phyloP scores from a whole-genome alignment of 495 filamentous ascomycete species.

The Parathielavia hyrcaniae region DNA sequence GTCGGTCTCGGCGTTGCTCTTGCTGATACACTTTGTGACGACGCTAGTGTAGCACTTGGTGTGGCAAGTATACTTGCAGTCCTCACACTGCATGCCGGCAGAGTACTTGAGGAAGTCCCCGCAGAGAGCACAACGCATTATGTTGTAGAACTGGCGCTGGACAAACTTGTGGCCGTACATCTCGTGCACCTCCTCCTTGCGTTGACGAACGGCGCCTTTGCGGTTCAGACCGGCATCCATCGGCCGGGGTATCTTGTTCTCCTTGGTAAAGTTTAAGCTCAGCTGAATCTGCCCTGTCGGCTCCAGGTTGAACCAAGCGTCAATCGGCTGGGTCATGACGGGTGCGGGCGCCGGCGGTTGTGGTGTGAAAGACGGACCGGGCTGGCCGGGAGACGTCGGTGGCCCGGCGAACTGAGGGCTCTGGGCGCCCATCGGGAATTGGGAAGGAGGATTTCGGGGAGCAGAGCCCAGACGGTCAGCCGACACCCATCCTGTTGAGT shows the following conservation, averaged over 20 bases:
- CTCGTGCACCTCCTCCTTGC: constrained; percentile 94
- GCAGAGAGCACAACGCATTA: constrained; percentile 98
- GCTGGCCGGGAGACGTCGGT: constrained; percentile 30
- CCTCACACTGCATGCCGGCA: constrained; percentile 96
- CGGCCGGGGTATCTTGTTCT: constrained; percentile 49
- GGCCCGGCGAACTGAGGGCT: constrained; percentile 41
- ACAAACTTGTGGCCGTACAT: constrained; percentile 99
- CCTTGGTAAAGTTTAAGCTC: constrained; percentile 77
- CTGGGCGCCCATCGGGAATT: constrained; percentile 50
- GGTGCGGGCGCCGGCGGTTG: constrained; percentile 30
- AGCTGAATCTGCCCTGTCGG: constrained; percentile 80
- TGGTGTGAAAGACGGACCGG: constrained; percentile 17
- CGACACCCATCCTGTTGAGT: constrained; percentile 88
- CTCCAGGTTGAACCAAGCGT: constrained; percentile 95
- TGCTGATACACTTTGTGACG: constrained; percentile 99
- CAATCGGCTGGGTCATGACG: constrained; percentile 63
- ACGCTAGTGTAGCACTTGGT: constrained; percentile 93
- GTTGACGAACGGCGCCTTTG: constrained; percentile 92
- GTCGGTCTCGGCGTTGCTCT: constrained; percentile 95
- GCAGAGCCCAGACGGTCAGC: constrained; percentile 80
- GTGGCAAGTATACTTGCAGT: constrained; percentile 99
- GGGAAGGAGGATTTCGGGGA: constrained; percentile 42
- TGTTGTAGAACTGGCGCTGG: constrained; percentile 98
- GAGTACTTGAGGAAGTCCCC: constrained; percentile 98
- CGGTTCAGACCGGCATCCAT: constrained; percentile 86